Base-by-base conservation (phyloP, 768 basidiomycete species). In the Hysterangium stoloniferum region DNA sequence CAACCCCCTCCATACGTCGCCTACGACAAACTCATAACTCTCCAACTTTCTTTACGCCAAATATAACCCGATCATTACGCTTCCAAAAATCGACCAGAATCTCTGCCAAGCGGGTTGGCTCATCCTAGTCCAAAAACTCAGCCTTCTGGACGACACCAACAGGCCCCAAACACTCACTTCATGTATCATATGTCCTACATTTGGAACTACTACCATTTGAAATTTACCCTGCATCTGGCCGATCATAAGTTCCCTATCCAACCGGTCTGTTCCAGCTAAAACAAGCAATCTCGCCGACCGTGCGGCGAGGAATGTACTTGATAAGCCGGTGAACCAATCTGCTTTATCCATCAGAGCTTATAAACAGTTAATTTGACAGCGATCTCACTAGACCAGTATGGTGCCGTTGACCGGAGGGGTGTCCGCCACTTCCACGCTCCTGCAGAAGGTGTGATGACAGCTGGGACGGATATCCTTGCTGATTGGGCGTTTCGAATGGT, bases 151-250 rank as follows among this genome's bases (percentile, higher is more conserved):
- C 35, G 17, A 43, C n/a, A 45, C 36, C 29, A 40, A 11, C 7
- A 37, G 19, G n/a, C 9, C n/a, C n/a, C 45, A 1, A 17, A 19
- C 11, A 62, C 77, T 38, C 48, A 91, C 92, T 75, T 97, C 95
- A 40, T 98, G 95, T 20, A 99, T 62, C 71, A 96, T 87, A 61
- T 99, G 96, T 0, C 96, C 95, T 1, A 90, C 89, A 29, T 82
- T 80, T 7, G 80, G 77, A 53, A 95, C 76, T 32, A 99, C 91
- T 20, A 77, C 83, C 64, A 97, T 75, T 67, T 97, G 95, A 66
- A 97, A 99, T 64, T 96, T 97, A 60, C 84, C 89, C 63, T 84
- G 90, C 91, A 95, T 94, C 62, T 94, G 91, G 1, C 86, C 96
- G 44, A 98, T 92, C 85, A 95, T 96, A 40, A 99, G 74, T 57